phyloP scores from a whole-genome alignment of 139 green algal species.

The Chlamydomonas sp. region DNA sequence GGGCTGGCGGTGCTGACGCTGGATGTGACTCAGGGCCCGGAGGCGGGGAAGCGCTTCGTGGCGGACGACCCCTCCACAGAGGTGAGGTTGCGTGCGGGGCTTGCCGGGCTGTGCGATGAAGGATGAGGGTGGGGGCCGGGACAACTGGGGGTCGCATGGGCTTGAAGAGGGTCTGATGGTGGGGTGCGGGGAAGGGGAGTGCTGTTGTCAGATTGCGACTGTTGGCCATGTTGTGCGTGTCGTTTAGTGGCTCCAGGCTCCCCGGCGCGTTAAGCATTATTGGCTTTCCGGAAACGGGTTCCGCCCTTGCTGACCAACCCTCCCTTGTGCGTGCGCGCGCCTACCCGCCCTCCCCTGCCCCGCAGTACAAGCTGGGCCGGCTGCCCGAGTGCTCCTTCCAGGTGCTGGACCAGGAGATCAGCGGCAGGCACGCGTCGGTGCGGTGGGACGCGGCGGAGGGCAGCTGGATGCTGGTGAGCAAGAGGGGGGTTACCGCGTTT shows the following conservation, averaged over 20 bases:
- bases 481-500: not conserved
- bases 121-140: not conserved
- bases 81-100: constrained; percentile 17
- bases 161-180: too few relatives aligned
- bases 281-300: not conserved
- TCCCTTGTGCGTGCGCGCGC: not conserved
- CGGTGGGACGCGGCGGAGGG: constrained; percentile 49
- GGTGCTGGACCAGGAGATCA: constrained; percentile 79
- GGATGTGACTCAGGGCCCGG: constrained; percentile 62
- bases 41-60: constrained; percentile 35
- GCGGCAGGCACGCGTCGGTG: constrained; percentile 66
- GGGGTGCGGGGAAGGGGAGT: not conserved
- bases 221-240: too few relatives aligned
- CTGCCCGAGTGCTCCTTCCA: constrained; percentile 51
- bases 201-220: not conserved
- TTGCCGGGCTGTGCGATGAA: not conserved
- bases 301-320: not conserved
- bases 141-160: not conserved
- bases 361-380: constrained; percentile 64
- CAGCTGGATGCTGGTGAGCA: constrained; percentile 46
- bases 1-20: constrained; percentile 47
- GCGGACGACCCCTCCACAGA: constrained; percentile 19
- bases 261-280: too few relatives aligned
- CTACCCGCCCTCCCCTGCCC: not conserved
- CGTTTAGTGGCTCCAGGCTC: too few relatives aligned